Evolutionary conservation across 2,329 filamentous ascomycete genomes (phyloP).

Genomic region (Fusarium foetens): DNA sequence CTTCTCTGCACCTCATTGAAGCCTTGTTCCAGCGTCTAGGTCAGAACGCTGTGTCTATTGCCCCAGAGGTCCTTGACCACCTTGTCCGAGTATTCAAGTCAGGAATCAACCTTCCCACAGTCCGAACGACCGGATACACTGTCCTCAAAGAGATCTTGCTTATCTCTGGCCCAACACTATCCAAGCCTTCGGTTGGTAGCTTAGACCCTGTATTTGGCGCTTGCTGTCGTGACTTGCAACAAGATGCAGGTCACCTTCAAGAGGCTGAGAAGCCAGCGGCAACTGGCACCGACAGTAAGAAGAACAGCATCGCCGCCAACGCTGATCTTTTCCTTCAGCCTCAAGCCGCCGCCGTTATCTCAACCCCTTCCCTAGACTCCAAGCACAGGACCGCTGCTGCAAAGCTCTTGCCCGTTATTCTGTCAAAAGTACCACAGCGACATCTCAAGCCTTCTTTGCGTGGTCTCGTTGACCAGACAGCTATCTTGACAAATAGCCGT

Average conservation of each 20-base stretch:
- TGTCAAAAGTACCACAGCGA: constrained; percentile 72
- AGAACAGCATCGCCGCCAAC: constrained; percentile 64
- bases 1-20: constrained; percentile 71
- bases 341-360: constrained; percentile 47
- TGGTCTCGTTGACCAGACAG: constrained; percentile 81
- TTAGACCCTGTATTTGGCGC: constrained; percentile 70
- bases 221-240: constrained; percentile 80
- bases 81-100: constrained; percentile 75
- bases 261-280: constrained; percentile 47
- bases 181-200: constrained; percentile 71
- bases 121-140: constrained; percentile 71
- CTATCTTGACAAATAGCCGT: constrained; percentile 75
- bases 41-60: constrained; percentile 66
- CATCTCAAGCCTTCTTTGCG: constrained; percentile 77
- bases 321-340: constrained; percentile 75
- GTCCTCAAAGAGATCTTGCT: constrained; percentile 67
- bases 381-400: constrained; percentile 67
- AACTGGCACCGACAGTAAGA: constrained; percentile 47
- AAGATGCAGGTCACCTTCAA: constrained; percentile 61
- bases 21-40: constrained; percentile 68
- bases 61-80: constrained; percentile 75
- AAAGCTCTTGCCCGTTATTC: constrained; percentile 68
- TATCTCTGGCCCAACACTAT: constrained; percentile 72
- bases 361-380: constrained; percentile 51
- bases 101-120: constrained; percentile 59